Evolutionary conservation across 1,139 yeast species (phyloP), one percentile per base, ranked within the genome.

Genomic region (Lizanozyma gosingica): DNA sequence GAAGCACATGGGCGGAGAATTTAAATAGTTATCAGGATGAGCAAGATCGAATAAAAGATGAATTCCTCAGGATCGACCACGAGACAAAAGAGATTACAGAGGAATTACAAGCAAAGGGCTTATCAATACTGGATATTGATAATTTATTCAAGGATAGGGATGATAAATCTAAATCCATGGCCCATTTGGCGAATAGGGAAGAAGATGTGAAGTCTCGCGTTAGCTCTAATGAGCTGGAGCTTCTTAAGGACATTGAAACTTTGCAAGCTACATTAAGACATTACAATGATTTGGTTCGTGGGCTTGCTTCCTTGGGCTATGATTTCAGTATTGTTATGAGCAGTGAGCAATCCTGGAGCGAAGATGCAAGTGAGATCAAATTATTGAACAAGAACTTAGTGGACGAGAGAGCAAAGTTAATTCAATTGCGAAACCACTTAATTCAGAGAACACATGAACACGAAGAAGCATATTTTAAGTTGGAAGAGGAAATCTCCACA

Each of bases 41-140:
- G 53, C 71, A 81, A 37, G 60, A 55, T 2, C 59, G 62, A 22
- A 71, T 77, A 34, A 73, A 71, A 40, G 52, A 54, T 18, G 77
- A 74, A 42, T 60, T 76, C 15, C 56, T 55, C 3, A 60, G 60
- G 3, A 55, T 76, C 9, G 71, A 69, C 18, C 54, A 59, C 14
- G 79, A 77, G 39, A 76, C 74, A 45, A 57, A 55, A 9, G 60
- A 63, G 4, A 64, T 77, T 34, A 76, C 78, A 40, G 52, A 56
- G 4, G 67, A 71, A 38, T 67, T 87, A 15, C 58, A 64, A 14
- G 62, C 57, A 6, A 79, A 74, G 43, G 86, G 88, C 1, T 63
- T 79, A 41, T 73, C 83, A 4, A 71, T 83, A 3, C 65, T 67
- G 11, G 82, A 78, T 40, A 78, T 84, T 40, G 86, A 83, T 49